These are phyloP conservation scores for Monosiga brevicollis DNA, from an alignment of 78 protist genomes.

Conservation along the genomic window DNA sequence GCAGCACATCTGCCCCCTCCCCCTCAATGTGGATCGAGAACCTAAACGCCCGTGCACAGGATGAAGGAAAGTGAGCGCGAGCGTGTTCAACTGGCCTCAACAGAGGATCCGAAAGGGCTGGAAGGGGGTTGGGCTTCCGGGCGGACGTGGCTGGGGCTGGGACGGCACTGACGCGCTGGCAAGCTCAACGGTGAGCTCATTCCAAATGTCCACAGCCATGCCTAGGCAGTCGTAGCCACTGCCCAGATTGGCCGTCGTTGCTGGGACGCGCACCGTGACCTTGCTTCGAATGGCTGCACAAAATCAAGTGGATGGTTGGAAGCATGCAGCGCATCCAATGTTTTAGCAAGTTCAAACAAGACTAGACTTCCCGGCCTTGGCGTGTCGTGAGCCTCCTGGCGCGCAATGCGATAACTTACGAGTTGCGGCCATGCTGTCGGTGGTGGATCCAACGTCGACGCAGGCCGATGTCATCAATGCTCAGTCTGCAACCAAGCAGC, in stretches of 20 bases:
- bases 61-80: neutral
- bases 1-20: constrained; percentile 20
- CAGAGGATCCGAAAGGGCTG: too few species aligned
- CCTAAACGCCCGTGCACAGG: neutral
- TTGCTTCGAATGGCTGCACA: neutral
- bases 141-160: too few species aligned
- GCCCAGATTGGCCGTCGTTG: constrained; percentile 60
- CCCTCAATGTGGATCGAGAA: neutral
- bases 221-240: constrained; percentile 48
- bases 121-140: too few species aligned
- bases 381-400: neutral
- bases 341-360: neutral
- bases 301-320: neutral
- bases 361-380: neutral
- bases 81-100: too few species aligned
- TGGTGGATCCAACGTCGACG: neutral
- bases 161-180: constrained; percentile 7
- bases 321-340: neutral
- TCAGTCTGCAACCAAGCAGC: too few species aligned
- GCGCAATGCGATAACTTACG: neutral
- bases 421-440: neutral
- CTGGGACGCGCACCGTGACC: constrained; percentile 48
- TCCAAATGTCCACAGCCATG: constrained; percentile 39
- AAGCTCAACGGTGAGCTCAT: constrained; percentile 23
- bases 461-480: neutral